phyloP scores from a whole-genome alignment of 116 monocot genomes.

The Posidonia oceanica region DNA sequence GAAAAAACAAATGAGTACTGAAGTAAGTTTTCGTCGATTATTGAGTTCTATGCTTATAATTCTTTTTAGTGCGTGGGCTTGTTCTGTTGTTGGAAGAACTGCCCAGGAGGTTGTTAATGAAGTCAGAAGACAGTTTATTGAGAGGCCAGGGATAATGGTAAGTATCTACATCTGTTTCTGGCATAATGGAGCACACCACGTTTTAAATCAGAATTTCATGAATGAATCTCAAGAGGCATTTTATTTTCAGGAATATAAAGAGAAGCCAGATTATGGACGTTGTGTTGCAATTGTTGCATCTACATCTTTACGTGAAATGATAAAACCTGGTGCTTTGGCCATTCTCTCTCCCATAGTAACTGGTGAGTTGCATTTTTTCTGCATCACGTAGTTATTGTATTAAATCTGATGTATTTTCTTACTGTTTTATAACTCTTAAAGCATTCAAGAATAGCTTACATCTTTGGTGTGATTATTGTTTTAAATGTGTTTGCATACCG shows the following conservation, averaged over 20 bases:
- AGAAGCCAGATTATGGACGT: constrained; percentile 96
- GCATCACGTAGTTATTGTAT: not conserved
- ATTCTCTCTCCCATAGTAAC: constrained; percentile 75
- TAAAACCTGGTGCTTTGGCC: constrained; percentile 94
- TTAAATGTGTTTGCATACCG: too few species aligned
- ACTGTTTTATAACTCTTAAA: too few species aligned
- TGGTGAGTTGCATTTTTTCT: constrained; percentile 29
- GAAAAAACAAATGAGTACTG: too few species aligned
- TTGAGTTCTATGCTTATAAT: constrained; percentile 99
- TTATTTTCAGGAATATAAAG: constrained; percentile 74
- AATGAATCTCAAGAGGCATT: not conserved
- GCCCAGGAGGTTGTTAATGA: constrained; percentile 99
- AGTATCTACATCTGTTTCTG: constrained; percentile 11
- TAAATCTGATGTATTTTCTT: not conserved
- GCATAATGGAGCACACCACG: not conserved
- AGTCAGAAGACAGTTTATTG: constrained; percentile 93
- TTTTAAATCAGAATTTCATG: not conserved
- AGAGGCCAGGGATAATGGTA: constrained; percentile 97
- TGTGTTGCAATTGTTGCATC: constrained; percentile 99
- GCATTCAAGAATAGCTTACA: too few species aligned
- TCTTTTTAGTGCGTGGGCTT: constrained; percentile 99
- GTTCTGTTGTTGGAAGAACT: constrained; percentile 91
- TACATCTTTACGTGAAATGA: constrained; percentile 97
- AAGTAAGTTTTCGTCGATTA: too few species aligned
- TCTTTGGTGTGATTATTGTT: too few species aligned